Base-by-base conservation (phyloP, 1,284 basidiomycete genomes). In the Xanthoconium separans region DNA sequence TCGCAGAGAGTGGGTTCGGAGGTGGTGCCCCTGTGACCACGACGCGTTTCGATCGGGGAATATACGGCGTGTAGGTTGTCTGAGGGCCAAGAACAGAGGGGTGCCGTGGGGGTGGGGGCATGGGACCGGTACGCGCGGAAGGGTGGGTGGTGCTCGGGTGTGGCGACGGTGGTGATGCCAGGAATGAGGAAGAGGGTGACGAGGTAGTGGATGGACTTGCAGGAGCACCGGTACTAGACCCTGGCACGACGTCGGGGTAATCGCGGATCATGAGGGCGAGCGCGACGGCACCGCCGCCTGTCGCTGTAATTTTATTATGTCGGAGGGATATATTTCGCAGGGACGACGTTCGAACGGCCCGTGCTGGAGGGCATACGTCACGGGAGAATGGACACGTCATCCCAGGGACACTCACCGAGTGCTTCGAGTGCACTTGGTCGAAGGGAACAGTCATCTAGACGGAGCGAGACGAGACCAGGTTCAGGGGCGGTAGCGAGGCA, bases 231-330 rank as follows among this genome's bases (percentile, higher is more conserved):
- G 52, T 15, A 3, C 33, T 22, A 2, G 58, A 27, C 1, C 37
- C 48, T n/a, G 83, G 77, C 44, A 85, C 77, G 45, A 84, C 77
- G 62, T 95, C 91, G 4, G 92, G 91, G 66, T 96, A 97, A 70
- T 98, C 95, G 53, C 91, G 85, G 58, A 97, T 93, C 91, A 97
- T 95, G 48, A 96, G 79, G 0, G 94, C 93, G n/a, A 98, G 77
- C 0, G 93, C 89, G 3, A 97, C 93, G 2, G 89, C 93, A 22
- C 92, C 93, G 2, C 89, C 93, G 16, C 93, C 92, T 0, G 87
- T 82, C 0, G 85, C 80, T 37, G 81, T 84, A 61, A 97, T 96
- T 48, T 83, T 84, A 70, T 97, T 96, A 50, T 91, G 81, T 27
- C 94, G 83, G 13, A 97, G 74, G 0, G 93, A 96, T 51, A 97